Evolutionary conservation across 108 stramenopile genomes (phyloP).

Genomic region (Cylindrotheca closterium): DNA sequence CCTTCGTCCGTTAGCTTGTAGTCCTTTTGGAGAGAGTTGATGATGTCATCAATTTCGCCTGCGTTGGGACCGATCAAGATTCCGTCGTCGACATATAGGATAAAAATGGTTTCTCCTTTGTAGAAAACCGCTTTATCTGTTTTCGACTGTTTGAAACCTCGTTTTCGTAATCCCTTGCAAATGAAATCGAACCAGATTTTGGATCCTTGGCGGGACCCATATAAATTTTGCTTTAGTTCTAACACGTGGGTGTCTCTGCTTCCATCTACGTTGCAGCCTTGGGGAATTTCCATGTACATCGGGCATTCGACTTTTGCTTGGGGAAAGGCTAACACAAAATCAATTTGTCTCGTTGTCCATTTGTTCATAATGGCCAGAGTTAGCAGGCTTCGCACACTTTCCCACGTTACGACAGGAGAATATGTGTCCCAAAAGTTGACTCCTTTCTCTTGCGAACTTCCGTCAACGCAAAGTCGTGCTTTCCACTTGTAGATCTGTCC

Average conservation of each 20-base stretch:
- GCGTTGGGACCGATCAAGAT: conserved; percentile 32
- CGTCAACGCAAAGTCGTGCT: conserved; percentile 1
- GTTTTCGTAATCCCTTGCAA: background rate
- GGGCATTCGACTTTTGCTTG: conserved; percentile 1
- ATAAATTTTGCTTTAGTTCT: conserved; percentile 31
- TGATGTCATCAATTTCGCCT: no score
- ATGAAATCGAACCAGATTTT: conserved; percentile 41
- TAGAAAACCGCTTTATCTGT: conserved; percentile 55
- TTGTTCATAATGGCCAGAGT: conserved; percentile 15
- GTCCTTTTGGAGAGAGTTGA: no score
- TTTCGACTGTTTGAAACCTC: conserved; percentile 36
- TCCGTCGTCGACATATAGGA: conserved; percentile 45
- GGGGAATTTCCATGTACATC: conserved; percentile 9
- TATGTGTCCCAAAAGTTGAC: conserved; percentile 31
- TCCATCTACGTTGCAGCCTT: conserved; percentile 1
- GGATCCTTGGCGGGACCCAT: conserved; percentile 47
- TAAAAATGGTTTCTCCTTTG: conserved; percentile 31
- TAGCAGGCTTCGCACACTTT: conserved; percentile 34
- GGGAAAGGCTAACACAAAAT: conserved; percentile 41
- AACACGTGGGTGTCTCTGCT: conserved; percentile 20
- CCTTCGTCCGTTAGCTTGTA: no score
- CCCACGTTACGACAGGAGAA: conserved; percentile 52
- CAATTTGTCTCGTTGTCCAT: conserved; percentile 43
- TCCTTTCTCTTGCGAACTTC: background rate
- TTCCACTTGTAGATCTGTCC: conserved; percentile 10